Base-by-base conservation (phyloP, 2,329 filamentous ascomycete species). In the Penicillium sp. region DNA sequence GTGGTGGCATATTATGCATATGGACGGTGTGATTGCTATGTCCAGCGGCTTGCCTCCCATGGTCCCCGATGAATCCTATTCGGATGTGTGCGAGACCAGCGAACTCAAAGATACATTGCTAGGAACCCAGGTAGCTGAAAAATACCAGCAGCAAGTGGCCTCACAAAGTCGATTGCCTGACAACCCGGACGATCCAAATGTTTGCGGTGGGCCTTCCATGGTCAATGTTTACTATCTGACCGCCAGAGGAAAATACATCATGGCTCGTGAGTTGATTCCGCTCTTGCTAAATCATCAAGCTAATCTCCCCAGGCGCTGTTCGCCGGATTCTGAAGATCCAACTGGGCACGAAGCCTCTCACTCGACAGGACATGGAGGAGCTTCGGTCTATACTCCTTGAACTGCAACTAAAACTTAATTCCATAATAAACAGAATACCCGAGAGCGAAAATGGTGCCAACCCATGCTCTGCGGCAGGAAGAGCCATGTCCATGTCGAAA, bases 1-100 rank as follows among this genome's bases (percentile, higher is more conserved):
- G 47, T 80, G 77, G 77, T 79, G 77, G 76, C 77, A 79, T 56
- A 77, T 80, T 34, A 73, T 79, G 24, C 75, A 79, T 43, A 77
- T 78, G 67, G 76, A 79, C 57, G 68, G 76, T n/a, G 71, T 79
- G 10, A 74, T 80, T n/a, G 75, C 78, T 2, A 78, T 80, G 68
- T 77, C 78, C 4, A 78, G 77, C 46, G 78, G 78, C 2, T 65
- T 80, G 11, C 77, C 77, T 6, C 77, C 78, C 8, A 63, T 79
- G 22, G 74, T 80, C 13, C 73, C 72, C 34, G 77, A 78, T 36
- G 77, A 80, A 49, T 74, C 74, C 46, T 79, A 77, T 38, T 80
- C 76, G 71, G 77, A 81, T 60, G 78, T 80, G 1, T 68, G 73
- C 8, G 71, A 76, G 51, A 73, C 75, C 4, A 79, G 74, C 43